Evolutionary conservation across 106 monocot genomes (phyloP).

Genomic region (Dendrobium officinale): DNA sequence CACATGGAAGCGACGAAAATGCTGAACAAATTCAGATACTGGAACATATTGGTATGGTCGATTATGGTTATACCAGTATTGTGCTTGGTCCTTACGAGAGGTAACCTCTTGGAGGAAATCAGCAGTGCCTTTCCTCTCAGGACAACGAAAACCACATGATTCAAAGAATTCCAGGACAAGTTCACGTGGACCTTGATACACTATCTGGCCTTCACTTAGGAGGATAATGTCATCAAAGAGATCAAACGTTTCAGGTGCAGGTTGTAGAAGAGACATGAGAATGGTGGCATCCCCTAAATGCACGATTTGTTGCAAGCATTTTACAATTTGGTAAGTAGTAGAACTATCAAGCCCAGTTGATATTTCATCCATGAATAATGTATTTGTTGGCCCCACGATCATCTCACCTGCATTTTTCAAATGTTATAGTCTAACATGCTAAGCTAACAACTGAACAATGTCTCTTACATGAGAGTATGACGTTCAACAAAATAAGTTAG

Average conservation of each 20-base stretch:
- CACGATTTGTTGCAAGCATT: constrained; percentile 41
- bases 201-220: constrained; percentile 46
- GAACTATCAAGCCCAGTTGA: constrained; percentile 68
- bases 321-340: constrained; percentile 63
- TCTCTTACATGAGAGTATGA: neutral
- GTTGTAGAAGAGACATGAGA: constrained; percentile 59
- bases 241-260: constrained; percentile 65
- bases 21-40: constrained; percentile 41
- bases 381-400: constrained; percentile 57
- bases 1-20: constrained; percentile 33
- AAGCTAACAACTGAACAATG: neutral
- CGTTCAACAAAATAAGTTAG: neutral
- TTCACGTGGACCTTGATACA: constrained; percentile 54
- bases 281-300: constrained; percentile 57
- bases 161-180: constrained; percentile 41
- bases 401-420: constrained; percentile 43
- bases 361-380: constrained; percentile 73
- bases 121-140: constrained; percentile 43
- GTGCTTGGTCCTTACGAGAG: constrained; percentile 72
- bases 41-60: constrained; percentile 51
- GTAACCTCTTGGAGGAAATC: constrained; percentile 84
- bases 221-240: constrained; percentile 70
- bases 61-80: constrained; percentile 55
- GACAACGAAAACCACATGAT: constrained; percentile 42
- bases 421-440: neutral